Evolutionary conservation across 305 asterid species (phyloP).

Genomic region (Plantago coronopus): DNA sequence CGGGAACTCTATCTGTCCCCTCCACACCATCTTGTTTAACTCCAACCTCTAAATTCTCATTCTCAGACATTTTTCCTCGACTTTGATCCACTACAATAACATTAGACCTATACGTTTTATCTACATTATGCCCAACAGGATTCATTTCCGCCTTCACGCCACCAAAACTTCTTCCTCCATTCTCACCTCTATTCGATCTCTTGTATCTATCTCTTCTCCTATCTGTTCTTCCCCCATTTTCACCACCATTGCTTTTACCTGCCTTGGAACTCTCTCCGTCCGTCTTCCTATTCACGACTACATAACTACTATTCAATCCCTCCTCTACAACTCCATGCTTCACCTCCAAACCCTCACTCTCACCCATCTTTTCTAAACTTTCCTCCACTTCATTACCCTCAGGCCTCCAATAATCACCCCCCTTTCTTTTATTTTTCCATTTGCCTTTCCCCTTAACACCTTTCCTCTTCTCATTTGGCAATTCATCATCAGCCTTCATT

Average conservation of each 20-base stretch:
- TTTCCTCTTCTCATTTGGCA: neutral
- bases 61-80: conserved; percentile 17
- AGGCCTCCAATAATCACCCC: neutral
- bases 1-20: conserved; percentile 19
- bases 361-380: neutral
- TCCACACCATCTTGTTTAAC: conserved; percentile 16
- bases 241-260: conserved; percentile 4
- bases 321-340: conserved; percentile 18
- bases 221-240: conserved; percentile 10
- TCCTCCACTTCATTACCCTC: neutral
- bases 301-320: conserved; percentile 16
- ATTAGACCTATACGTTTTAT: conserved; percentile 3
- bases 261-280: conserved; percentile 1
- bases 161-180: conserved; percentile 12
- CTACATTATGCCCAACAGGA: neutral
- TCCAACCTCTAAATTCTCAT: conserved; percentile 12
- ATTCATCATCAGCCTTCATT: conserved; percentile 14
- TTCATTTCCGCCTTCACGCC: conserved; percentile 18
- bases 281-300: conserved; percentile 12
- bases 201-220: conserved; percentile 5
- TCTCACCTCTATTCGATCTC: conserved; percentile 17
- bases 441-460: neutral
- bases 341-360: neutral
- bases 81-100: conserved; percentile 4
- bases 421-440: conserved; percentile 13